Evolutionary conservation across 352 stramenopile genomes (phyloP).

Genomic region (Phytophthora pseudosyringae): DNA sequence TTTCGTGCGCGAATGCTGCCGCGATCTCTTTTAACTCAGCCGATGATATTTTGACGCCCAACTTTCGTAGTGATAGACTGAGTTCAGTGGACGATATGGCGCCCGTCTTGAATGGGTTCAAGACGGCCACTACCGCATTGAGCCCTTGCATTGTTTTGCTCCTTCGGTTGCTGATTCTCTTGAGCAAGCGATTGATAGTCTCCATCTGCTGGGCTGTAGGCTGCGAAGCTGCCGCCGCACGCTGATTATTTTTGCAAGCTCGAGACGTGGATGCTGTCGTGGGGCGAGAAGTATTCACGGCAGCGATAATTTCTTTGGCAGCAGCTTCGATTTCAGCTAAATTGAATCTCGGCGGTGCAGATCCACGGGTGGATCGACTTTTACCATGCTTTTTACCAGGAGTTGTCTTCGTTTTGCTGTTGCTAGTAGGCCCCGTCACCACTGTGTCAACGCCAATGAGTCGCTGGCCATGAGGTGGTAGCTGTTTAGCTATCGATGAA

Average conservation of each 20-base stretch:
- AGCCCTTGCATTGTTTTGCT: slow-evolving; percentile 47
- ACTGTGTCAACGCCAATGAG: neutral
- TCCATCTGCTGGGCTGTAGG: slow-evolving; percentile 13
- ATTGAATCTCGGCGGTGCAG: neutral
- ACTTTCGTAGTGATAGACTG: slow-evolving; percentile 61
- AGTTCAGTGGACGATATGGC: slow-evolving; percentile 59
- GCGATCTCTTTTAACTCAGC: slow-evolving; percentile 50
- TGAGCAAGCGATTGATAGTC: slow-evolving; percentile 30
- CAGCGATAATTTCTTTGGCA: slow-evolving; percentile 13
- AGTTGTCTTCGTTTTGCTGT: slow-evolving; percentile 1
- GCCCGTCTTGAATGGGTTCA: slow-evolving; percentile 44
- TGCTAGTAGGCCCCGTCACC: neutral
- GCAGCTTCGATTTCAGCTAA: slow-evolving; percentile 13
- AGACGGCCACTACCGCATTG: slow-evolving; percentile 49
- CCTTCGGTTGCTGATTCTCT: slow-evolving; percentile 42
- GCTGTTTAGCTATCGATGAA: slow-evolving; percentile 31
- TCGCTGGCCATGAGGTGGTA: slow-evolving; percentile 16
- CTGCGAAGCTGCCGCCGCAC: neutral
- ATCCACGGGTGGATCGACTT: neutral
- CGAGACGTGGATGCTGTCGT: slow-evolving; percentile 5
- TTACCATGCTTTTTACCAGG: neutral
- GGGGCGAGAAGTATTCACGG: slow-evolving; percentile 8
- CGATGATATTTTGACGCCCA: slow-evolving; percentile 53
- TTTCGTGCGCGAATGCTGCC: slow-evolving; percentile 50
- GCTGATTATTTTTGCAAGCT: slow-evolving; percentile 3